Evolutionary conservation across 1,284 basidiomycete species (phyloP), one percentile per base, ranked within the genome.

Genomic region (Omphalotus olearius): DNA sequence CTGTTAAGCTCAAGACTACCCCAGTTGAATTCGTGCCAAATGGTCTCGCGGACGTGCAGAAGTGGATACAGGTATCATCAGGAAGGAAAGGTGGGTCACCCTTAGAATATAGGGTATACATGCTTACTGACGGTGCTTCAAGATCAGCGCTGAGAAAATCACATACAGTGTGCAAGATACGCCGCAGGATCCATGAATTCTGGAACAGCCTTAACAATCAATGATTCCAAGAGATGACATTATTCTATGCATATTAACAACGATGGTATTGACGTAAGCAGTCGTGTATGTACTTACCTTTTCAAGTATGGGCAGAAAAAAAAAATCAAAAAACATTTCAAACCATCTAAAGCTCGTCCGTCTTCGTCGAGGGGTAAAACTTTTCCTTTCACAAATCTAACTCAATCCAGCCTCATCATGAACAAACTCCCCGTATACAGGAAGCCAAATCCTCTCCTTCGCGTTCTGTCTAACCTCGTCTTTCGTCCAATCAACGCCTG

Each of bases 401-500:
- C 30, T 9, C 30, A 33, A 40, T 6, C 85, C 86, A 7, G 80
- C 62, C 55, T 74, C 66, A 64, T 87, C 84, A 64, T 82, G 87
- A 49, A 78, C 69, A 62, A 83, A 89, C 46, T 77, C 74, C 11
- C 66, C 70, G 66, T 91, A 91, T 6, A 79, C 66, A 6, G 88
- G 80, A 55, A 74, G 69, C 78, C 85, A 85, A 51, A 79, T 68
- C 59, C 72, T 72, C 55, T 76, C 73, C 53, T 67, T 69, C 9
- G 79, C 77, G 56, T 69, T 72, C 47, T 74, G 70, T 55, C 82
- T 68, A 43, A 83, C 78, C 52, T 81, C 72, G 39, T 76, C 75
- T 58, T 73, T 72, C 41, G 59, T 64, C 81, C 81, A 84, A 6
- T 67, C 60, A 1, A 79, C 77, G 4, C 69, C 70, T 0, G 84